These are phyloP conservation scores for Termitomyces sp. DNA, from an alignment of 768 basidiomycete genomes.

Conservation along the genomic window DNA sequence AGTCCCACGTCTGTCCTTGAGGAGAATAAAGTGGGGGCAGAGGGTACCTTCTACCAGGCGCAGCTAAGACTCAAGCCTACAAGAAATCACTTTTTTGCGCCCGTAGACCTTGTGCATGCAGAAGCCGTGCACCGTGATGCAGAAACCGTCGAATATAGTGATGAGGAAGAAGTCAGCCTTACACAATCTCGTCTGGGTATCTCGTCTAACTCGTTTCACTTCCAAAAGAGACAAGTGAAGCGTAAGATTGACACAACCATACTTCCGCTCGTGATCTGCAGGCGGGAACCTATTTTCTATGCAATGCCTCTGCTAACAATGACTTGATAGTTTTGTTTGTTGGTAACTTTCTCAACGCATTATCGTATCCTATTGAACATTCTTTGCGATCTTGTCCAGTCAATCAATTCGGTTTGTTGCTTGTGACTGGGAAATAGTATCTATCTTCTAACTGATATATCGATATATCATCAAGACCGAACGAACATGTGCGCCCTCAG, in stretches of 20 bases:
- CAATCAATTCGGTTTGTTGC: slow-evolving; percentile 43
- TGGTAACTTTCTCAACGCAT: slow-evolving; percentile 17
- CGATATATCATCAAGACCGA: slow-evolving; percentile 35
- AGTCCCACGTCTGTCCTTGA: slow-evolving; percentile 6
- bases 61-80: slow-evolving; percentile 34
- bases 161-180: slow-evolving; percentile 40
- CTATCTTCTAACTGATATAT: neutral
- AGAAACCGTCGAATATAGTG: slow-evolving; percentile 42
- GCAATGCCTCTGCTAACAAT: neutral
- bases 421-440: neutral
- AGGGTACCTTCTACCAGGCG: slow-evolving; percentile 42
- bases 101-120: slow-evolving; percentile 41
- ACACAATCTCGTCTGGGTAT: neutral
- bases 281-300: slow-evolving; percentile 27
- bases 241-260: slow-evolving; percentile 52
- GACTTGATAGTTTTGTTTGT: slow-evolving; percentile 44
- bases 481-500: slow-evolving; percentile 47
- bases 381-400: slow-evolving; percentile 25
- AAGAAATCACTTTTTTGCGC: slow-evolving; percentile 46
- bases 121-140: slow-evolving; percentile 52
- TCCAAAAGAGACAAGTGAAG: slow-evolving; percentile 35
- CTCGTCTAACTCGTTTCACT: neutral
- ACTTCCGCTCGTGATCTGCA: slow-evolving; percentile 46
- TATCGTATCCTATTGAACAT: slow-evolving; percentile 13
- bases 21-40: slow-evolving; percentile 15